A percentile compares a stretch with the other conserved stretches of the same genome.
phyloP scores from a whole-genome alignment of 202 grass and related monocot genomes.

The Brachypodium distachyon region DNA sequence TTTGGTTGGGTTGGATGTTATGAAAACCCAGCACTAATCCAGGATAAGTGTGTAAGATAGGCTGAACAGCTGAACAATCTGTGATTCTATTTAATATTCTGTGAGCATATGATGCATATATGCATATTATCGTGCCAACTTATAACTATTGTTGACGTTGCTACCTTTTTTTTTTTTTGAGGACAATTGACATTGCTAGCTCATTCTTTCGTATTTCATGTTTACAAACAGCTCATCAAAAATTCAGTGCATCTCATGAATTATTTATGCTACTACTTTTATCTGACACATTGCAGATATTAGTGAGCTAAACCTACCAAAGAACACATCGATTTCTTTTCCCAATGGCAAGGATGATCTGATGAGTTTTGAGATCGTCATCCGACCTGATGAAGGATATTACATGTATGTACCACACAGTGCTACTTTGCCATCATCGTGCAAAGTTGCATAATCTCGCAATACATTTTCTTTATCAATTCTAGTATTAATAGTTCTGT shows the following conservation, averaged over 20 bases:
- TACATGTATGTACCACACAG: slow-evolving; percentile 46
- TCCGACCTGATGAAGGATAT: slow-evolving; percentile 85
- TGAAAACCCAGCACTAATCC: neutral
- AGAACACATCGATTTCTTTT: slow-evolving; percentile 76
- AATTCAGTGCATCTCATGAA: neutral
- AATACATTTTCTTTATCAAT: neutral
- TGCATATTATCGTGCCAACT: neutral
- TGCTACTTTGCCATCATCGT: neutral
- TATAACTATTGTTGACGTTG: neutral
- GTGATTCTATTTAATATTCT: neutral
- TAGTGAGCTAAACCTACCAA: slow-evolving; percentile 79
- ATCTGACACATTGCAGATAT: slow-evolving; percentile 49
- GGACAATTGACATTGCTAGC: neutral
- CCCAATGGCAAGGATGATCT: slow-evolving; percentile 92
- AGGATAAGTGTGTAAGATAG: neutral
- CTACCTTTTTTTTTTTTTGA: no score
- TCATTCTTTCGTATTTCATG: neutral
- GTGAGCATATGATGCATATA: neutral
- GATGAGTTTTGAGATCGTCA: slow-evolving; percentile 80
- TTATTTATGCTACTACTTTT: neutral
- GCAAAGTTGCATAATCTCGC: neutral
- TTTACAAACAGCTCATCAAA: neutral
- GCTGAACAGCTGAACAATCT: neutral
- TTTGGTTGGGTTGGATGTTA: neutral
- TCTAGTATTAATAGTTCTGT: neutral